These are phyloP conservation scores for Scheffersomyces quercinus DNA, from an alignment of 1,139 yeast genomes.

Conservation along the genomic window DNA sequence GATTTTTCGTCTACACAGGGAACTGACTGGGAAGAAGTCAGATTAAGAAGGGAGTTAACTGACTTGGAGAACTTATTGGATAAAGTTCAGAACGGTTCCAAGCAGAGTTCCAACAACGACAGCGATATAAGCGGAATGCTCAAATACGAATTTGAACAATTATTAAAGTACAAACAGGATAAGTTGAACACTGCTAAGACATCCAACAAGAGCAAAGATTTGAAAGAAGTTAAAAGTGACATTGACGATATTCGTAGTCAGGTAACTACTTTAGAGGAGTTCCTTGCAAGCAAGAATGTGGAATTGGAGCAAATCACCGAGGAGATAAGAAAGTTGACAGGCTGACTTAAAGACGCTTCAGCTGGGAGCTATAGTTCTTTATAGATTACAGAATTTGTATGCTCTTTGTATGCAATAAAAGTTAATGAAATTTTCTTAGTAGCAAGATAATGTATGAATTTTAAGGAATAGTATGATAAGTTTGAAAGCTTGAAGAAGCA, in stretches of 20 bases:
- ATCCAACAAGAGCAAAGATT: conserved; percentile 22
- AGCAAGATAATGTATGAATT: no score
- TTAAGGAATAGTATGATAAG: no score
- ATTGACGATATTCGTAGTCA: conserved; percentile 66
- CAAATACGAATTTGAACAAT: conserved; percentile 79
- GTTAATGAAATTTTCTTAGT: no score
- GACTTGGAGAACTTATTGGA: conserved; percentile 67
- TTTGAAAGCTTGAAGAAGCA: no score
- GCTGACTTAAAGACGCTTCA: not conserved
- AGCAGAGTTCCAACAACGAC: conserved; percentile 20
- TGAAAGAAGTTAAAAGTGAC: conserved; percentile 52
- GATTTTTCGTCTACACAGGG: conserved; percentile 75
- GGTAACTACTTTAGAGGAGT: conserved; percentile 60
- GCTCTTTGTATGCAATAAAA: no score
- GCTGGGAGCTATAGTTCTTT: no score
- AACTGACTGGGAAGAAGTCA: conserved; percentile 85
- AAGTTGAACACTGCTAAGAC: not conserved
- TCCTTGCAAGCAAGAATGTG: conserved; percentile 48
- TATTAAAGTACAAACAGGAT: conserved; percentile 62
- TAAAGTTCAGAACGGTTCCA: conserved; percentile 56
- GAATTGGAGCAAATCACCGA: conserved; percentile 50
- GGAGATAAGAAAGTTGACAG: conserved; percentile 29
- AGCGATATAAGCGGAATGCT: conserved; percentile 37
- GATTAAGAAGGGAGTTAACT: conserved; percentile 74
- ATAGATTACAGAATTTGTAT: no score